A percentile compares a stretch with the other conserved stretches of the same genome.
Conservation (phyloP, 169 alveolate genomes). For the Cryptosporidium andersoni region DNA sequence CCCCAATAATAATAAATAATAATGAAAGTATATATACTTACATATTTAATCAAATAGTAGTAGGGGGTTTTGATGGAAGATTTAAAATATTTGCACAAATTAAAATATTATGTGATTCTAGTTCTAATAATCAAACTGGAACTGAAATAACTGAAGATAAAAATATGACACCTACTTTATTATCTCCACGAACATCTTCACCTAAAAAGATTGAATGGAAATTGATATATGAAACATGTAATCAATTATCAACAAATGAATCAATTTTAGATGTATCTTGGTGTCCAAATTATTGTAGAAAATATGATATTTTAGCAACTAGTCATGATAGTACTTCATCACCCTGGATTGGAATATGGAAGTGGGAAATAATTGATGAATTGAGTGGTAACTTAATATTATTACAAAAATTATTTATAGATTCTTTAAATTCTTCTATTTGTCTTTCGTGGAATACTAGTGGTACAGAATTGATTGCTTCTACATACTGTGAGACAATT, state of each 20-base stretch:
- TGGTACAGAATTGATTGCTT: slow-evolving; percentile 64
- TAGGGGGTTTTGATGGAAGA: slow-evolving; percentile 22
- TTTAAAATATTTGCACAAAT: slow-evolving; percentile 10
- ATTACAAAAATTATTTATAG: slow-evolving; percentile 21
- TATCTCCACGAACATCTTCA: too few species aligned
- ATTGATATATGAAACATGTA: not conserved
- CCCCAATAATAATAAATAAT: too few species aligned
- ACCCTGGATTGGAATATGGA: slow-evolving; percentile 71
- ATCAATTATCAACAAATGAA: not conserved
- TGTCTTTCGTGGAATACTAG: slow-evolving; percentile 47
- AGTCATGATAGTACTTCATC: slow-evolving; percentile 12
- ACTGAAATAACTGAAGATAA: not conserved
- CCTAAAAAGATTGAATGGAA: too few species aligned
- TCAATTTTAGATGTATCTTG: slow-evolving; percentile 28
- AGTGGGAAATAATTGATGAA: slow-evolving; percentile 19
- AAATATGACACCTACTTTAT: too few species aligned
- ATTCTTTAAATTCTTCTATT: slow-evolving; percentile 9
- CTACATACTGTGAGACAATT: slow-evolving; percentile 21
- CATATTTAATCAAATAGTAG: slow-evolving; percentile 1
- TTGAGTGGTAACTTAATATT: slow-evolving; percentile 12
- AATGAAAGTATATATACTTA: not conserved
- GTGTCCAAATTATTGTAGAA: slow-evolving; percentile 67
- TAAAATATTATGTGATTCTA: not conserved
- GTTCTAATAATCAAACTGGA: slow-evolving; percentile 4
- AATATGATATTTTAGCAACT: slow-evolving; percentile 54